Base-by-base conservation (phyloP, 805 yeast genomes). In the Clavispora asparagi region DNA sequence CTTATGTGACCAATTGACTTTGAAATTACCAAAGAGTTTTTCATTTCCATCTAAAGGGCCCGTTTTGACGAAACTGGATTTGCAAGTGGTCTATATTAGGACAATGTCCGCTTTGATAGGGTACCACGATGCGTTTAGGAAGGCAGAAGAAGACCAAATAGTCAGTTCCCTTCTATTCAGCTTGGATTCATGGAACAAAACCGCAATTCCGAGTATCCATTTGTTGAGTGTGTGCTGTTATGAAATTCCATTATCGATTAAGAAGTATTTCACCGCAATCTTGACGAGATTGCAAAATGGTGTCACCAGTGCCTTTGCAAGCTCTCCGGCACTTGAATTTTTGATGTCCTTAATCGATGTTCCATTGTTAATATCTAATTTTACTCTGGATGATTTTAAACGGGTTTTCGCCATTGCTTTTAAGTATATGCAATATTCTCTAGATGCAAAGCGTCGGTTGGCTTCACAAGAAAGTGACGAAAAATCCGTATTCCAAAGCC, bases 361-460 rank as follows among this genome's bases (percentile, higher is more conserved):
- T 37, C 90, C 92, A 0, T 63, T 78, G 1, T 63, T 88, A 47
- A 81, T 87, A 1, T 75, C 87, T 1, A 83, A 83, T 55, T 84
- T 88, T 59, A 85, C 87, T 3, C 73, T 76, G 16, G 94, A 86
- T 42, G 96, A 89, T 55, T 85, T 76, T 60, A 84, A 82, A 56
- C 72, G 90, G 40, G 87, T 88, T 2, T 87, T 89, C 68, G 96
- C 87, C 1, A 85, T 89, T 60, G 84, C 90, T 1, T 86, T 89
- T 68, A 83, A 83, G 55, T 84, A 82, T 55, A 84, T 88, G 45
- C 87, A 86, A 57, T 83, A 82, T 57, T 79, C 88, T 1, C 71
- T 76, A 43, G 90, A 85, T 53, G 58, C 63, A 46, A 53, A 67
- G 51, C 4, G 19, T 6, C 37, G 43, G 5, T 6, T 14, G 7